A percentile compares a stretch with the other conserved stretches of the same genome.
These are phyloP conservation scores for Paramecium octaurelia DNA, from an alignment of 73 alveolate genomes.

Conservation along the genomic window DNA sequence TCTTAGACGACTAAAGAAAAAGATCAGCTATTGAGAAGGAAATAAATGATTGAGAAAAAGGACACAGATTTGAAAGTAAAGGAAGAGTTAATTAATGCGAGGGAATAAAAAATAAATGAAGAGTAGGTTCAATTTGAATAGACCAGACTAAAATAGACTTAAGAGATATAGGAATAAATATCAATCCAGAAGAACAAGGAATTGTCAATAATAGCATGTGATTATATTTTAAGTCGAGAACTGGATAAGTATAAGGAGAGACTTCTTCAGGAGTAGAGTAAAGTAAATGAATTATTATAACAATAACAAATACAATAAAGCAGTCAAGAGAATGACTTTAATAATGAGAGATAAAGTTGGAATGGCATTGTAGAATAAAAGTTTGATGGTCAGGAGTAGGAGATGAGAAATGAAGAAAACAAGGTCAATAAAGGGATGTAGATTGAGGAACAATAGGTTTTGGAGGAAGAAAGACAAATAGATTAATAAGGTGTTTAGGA, in stretches of 20 bases:
- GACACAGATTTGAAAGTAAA: neutral
- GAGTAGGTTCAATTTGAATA: neutral
- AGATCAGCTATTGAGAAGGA: neutral
- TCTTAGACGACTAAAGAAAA: neutral
- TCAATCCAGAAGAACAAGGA: neutral
- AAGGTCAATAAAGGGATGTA: neutral
- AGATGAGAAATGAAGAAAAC: neutral
- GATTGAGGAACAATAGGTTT: neutral
- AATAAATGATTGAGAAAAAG: neutral
- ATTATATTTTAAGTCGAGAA: neutral
- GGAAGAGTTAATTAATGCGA: neutral
- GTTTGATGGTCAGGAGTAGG: neutral
- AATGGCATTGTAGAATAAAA: neutral
- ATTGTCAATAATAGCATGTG: neutral
- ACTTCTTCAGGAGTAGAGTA: neutral
- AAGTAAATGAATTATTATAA: neutral
- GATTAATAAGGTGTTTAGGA: neutral
- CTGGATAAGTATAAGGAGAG: neutral
- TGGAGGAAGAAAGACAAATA: neutral
- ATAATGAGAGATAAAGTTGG: neutral
- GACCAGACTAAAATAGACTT: neutral
- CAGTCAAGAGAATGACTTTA: neutral
- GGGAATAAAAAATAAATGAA: neutral
- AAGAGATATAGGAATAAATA: neutral
- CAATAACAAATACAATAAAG: neutral